Evolutionary conservation across 2,329 filamentous ascomycete genomes (phyloP).

Genomic region (Colletotrichum sp.): DNA sequence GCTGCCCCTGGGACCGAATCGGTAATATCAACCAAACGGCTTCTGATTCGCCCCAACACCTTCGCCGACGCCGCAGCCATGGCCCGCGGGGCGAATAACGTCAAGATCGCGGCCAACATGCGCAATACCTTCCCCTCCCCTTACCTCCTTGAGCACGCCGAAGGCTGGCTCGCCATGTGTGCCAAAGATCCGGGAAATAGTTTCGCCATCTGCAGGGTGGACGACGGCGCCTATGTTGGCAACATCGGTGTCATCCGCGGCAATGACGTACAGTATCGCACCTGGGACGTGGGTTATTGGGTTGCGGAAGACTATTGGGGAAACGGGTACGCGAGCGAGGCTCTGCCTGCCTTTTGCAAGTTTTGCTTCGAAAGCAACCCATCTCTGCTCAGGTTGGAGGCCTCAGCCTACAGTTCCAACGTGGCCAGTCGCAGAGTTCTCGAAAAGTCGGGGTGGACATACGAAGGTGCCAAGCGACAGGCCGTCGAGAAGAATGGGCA

Average conservation of each 20-base stretch:
- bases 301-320: constrained; percentile 48
- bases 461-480: constrained; percentile 47
- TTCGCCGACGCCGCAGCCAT: constrained; percentile 11
- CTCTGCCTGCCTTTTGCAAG: constrained; percentile 36
- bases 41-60: constrained; percentile 4
- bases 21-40: not conserved
- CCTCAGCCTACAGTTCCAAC: constrained; percentile 40
- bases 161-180: constrained; percentile 28
- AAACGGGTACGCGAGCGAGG: constrained; percentile 48
- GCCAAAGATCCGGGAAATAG: constrained; percentile 25
- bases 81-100: constrained; percentile 10
- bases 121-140: constrained; percentile 20
- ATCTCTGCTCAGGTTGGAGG: constrained; percentile 46
- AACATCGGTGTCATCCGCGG: constrained; percentile 41
- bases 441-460: constrained; percentile 43
- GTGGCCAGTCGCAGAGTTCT: constrained; percentile 47
- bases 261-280: constrained; percentile 44
- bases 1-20: not conserved
- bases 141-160: constrained; percentile 32
- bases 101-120: constrained; percentile 11
- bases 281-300: constrained; percentile 57
- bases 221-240: constrained; percentile 42
- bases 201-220: constrained; percentile 38
- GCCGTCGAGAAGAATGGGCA: constrained; percentile 46
- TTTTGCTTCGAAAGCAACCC: constrained; percentile 51